These are phyloP conservation scores for Macrolepiota albuminosa DNA, from an alignment of 768 basidiomycete species.

Conservation along the genomic window DNA sequence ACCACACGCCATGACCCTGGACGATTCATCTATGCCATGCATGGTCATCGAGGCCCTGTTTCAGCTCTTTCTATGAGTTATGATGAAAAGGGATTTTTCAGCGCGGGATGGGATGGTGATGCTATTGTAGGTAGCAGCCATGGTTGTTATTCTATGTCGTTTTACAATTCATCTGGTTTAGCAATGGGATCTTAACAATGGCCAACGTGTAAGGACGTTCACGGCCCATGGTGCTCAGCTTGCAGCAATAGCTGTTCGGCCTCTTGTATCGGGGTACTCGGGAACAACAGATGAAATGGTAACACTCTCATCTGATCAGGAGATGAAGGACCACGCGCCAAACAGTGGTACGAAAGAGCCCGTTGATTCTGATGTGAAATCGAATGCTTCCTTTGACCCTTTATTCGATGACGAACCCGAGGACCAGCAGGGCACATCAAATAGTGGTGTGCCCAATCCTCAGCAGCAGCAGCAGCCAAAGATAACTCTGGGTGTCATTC, in stretches of 20 bases:
- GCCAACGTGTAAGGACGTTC: constrained; percentile 71
- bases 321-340: not conserved
- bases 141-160: constrained; percentile 5
- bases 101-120: constrained; percentile 93
- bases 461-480: constrained; percentile 13
- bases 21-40: constrained; percentile 63
- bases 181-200: constrained; percentile 99
- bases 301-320: constrained; percentile 5
- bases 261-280: constrained; percentile 38
- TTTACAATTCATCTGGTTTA: constrained; percentile 26
- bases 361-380: constrained; percentile 56
- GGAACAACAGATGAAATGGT: constrained; percentile 15
- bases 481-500: constrained; percentile 31
- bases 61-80: constrained; percentile 80
- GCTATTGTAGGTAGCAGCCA: constrained; percentile 56
- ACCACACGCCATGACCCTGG: constrained; percentile 93
- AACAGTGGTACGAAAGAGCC: constrained; percentile 3
- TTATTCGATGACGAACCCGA: constrained; percentile 77
- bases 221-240: constrained; percentile 83
- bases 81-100: constrained; percentile 82
- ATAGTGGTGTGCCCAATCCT: constrained; percentile 11
- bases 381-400: constrained; percentile 81
- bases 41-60: constrained; percentile 75
- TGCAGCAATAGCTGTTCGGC: constrained; percentile 74
- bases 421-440: constrained; percentile 7